phyloP scores from a whole-genome alignment of 1,284 basidiomycete genomes.

The Mycena sp. region DNA sequence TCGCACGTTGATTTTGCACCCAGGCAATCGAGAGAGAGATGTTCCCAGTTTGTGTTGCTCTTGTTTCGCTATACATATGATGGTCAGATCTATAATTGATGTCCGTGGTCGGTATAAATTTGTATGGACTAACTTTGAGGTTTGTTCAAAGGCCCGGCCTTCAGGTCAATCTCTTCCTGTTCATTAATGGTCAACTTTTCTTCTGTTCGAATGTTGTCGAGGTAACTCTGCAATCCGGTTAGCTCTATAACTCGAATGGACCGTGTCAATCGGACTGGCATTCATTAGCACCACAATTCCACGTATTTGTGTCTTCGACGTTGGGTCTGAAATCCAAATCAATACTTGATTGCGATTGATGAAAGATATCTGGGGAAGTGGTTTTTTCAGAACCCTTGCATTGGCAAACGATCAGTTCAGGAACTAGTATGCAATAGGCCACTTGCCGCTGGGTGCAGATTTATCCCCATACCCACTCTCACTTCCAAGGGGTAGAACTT shows the following conservation, averaged over 20 bases:
- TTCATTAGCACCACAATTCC: conserved; percentile 1
- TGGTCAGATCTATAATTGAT: too few relatives aligned
- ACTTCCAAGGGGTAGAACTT: neutral
- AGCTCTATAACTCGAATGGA: neutral
- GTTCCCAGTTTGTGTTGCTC: neutral
- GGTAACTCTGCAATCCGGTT: neutral
- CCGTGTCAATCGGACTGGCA: neutral
- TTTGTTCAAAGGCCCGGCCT: neutral
- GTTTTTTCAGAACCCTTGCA: too few relatives aligned
- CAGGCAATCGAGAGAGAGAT: conserved; percentile 1
- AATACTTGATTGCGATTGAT: neutral
- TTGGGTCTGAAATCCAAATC: neutral
- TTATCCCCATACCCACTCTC: neutral
- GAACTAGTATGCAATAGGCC: too few relatives aligned
- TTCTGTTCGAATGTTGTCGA: neutral
- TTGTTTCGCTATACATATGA: neutral
- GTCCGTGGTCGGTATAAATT: neutral
- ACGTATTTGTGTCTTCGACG: neutral
- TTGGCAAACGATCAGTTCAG: too few relatives aligned
- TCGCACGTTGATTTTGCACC: neutral
- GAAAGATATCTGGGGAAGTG: neutral
- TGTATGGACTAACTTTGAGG: neutral
- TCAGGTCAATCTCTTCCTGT: neutral
- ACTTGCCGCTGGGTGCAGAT: neutral
- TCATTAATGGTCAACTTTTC: neutral